A percentile compares a stretch with the other conserved stretches of the same genome.
phyloP scores from a whole-genome alignment of 2,329 filamentous ascomycete species.

The Clarireedia monteithiana region DNA sequence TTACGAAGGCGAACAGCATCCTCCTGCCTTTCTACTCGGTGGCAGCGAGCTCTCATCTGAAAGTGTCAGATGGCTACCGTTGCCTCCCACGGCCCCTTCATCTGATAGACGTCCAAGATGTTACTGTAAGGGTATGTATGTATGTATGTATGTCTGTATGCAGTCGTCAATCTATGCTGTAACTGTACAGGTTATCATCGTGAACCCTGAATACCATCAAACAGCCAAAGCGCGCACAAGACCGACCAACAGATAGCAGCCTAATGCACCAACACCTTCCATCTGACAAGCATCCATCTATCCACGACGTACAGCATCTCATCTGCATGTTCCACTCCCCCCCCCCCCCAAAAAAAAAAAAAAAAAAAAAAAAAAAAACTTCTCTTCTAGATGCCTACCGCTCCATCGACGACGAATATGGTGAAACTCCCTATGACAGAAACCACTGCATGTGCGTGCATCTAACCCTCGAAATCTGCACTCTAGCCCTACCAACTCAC shows the following conservation, averaged over 20 bases:
- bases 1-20: too few relatives aligned
- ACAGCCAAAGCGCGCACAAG: background rate
- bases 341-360: too few relatives aligned
- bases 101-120: too few relatives aligned
- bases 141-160: background rate
- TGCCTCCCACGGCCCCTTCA: background rate
- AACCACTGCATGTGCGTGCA: background rate
- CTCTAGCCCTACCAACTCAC: constrained; percentile 5
- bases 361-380: too few relatives aligned
- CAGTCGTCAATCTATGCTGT: background rate
- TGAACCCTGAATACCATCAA: background rate
- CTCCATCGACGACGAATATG: too few relatives aligned
- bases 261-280: constrained; percentile 2
- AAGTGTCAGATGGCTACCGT: background rate
- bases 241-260: background rate
- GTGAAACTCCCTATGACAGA: background rate
- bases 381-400: too few relatives aligned
- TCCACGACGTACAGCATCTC: background rate
- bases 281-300: background rate
- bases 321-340: background rate
- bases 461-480: background rate
- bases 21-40: background rate
- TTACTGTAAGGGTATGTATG: background rate
- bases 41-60: background rate
- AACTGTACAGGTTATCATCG: background rate